Evolutionary conservation across 2,329 filamentous ascomycete species (phyloP).

Genomic region (Penicillium expansum): DNA sequence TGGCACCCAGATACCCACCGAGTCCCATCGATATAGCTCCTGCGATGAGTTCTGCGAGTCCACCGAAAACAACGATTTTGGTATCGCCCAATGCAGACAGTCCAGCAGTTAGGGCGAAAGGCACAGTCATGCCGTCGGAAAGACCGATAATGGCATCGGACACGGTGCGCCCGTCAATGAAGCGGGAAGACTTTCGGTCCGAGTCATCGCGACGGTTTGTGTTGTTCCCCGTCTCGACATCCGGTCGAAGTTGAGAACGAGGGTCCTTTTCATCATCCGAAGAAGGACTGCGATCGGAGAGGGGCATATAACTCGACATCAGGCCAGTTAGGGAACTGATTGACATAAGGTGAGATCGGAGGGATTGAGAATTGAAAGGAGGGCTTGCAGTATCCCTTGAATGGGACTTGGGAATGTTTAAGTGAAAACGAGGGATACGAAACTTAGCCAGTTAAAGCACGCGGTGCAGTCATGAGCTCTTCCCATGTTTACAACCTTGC

Average conservation of each 20-base stretch:
- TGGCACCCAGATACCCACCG: slow-evolving; percentile 68
- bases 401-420: slow-evolving; percentile 6
- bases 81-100: slow-evolving; percentile 61
- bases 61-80: slow-evolving; percentile 67
- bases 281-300: slow-evolving; percentile 18
- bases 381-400: slow-evolving; percentile 4
- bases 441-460: slow-evolving; percentile 10
- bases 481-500: background rate
- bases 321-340: slow-evolving; percentile 30
- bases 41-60: slow-evolving; percentile 71
- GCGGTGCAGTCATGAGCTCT: slow-evolving; percentile 1
- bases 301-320: slow-evolving; percentile 30
- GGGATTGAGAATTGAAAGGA: background rate
- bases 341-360: slow-evolving; percentile 26
- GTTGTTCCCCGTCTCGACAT: slow-evolving; percentile 15
- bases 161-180: slow-evolving; percentile 39
- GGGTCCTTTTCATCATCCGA: slow-evolving; percentile 32
- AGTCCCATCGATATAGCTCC: slow-evolving; percentile 77
- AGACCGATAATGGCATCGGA: slow-evolving; percentile 70
- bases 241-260: slow-evolving; percentile 17
- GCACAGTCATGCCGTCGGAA: slow-evolving; percentile 75
- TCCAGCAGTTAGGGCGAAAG: slow-evolving; percentile 74
- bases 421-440: background rate
- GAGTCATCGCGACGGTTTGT: slow-evolving; percentile 2
- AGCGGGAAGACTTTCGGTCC: slow-evolving; percentile 27